Evolutionary conservation across 805 yeast species (phyloP), one percentile per base, ranked within the genome.

Genomic region (Candida mattraensis): DNA sequence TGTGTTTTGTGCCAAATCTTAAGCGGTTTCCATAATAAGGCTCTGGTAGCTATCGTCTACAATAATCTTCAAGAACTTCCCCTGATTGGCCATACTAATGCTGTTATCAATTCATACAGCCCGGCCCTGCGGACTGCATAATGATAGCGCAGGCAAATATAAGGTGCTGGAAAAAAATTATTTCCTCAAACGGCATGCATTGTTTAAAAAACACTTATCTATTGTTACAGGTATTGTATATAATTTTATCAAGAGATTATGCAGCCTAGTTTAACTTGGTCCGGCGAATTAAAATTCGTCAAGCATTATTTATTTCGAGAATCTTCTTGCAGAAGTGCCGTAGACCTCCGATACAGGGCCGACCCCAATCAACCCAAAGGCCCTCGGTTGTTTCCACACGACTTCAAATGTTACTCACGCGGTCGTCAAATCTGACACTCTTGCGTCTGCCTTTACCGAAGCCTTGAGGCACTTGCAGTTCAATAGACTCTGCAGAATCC

Each of bases 361-460:
- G 17, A 12, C 12, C 11, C 10, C 17, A 11, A 9, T 8, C 19
- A 8, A 12, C 13, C 12, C 13, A 16, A 7, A 16, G 14, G 10
- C 24, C 18, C 18, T 30, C n/a, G 19, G 11, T 26, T 20, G 21
- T n/a, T n/a, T n/a, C n/a, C n/a, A n/a, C n/a, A n/a, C n/a, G n/a
- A n/a, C n/a, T n/a, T n/a, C n/a, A n/a, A n/a, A 33, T 40, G 27
- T 31, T 33, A 20, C 34, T 40, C 12, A 40, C 42, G 10, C 27
- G 24, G 18, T 53, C 58, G 16, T 53, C 60, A 37, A 58, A 58
- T 17, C 57, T 42, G 9, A 60, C 64, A 24, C 61, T 58, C 41
- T 60, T 60, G 5, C 62, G 45, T 20, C 60, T 38, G 10, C 29
- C 30, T 24, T 38, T 43, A 5, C 54, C 51, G 43, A 54, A 54